These are phyloP conservation scores for Naganishia sp. DNA, from an alignment of 1,284 basidiomycete species.

Conservation along the genomic window DNA sequence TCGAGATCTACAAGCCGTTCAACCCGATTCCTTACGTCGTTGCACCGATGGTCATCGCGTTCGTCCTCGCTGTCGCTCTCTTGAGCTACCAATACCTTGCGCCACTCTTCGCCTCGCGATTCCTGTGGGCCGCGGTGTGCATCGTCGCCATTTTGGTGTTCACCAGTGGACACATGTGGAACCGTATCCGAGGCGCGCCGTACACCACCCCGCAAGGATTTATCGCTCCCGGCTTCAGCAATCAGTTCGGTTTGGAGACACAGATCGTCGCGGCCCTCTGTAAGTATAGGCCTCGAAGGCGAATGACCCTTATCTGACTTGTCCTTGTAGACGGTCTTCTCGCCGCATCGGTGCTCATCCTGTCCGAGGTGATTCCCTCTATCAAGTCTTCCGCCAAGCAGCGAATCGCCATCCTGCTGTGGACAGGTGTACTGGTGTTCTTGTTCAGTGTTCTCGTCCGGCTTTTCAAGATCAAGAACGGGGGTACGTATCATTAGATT, in stretches of 20 bases:
- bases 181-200: constrained; percentile 81
- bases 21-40: constrained; percentile 59
- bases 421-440: constrained; percentile 77
- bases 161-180: constrained; percentile 95
- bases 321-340: constrained; percentile 71
- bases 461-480: constrained; percentile 89
- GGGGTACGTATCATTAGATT: constrained; percentile 59
- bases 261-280: constrained; percentile 84
- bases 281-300: constrained; percentile 56
- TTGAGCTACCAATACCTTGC: constrained; percentile 58
- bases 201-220: constrained; percentile 59
- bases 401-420: constrained; percentile 82
- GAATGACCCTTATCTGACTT: not conserved
- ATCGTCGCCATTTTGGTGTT: constrained; percentile 73
- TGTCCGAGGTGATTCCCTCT: constrained; percentile 77
- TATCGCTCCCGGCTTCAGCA: constrained; percentile 80
- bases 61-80: constrained; percentile 53
- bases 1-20: constrained; percentile 50
- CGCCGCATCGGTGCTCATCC: constrained; percentile 76
- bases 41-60: constrained; percentile 66
- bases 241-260: constrained; percentile 89
- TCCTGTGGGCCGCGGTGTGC: constrained; percentile 64
- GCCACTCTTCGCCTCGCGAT: constrained; percentile 68
- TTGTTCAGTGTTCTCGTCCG: constrained; percentile 86
- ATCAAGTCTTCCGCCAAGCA: constrained; percentile 76